Base-by-base conservation (phyloP, 306 rosid species). In the Acacia melanoxylon region DNA sequence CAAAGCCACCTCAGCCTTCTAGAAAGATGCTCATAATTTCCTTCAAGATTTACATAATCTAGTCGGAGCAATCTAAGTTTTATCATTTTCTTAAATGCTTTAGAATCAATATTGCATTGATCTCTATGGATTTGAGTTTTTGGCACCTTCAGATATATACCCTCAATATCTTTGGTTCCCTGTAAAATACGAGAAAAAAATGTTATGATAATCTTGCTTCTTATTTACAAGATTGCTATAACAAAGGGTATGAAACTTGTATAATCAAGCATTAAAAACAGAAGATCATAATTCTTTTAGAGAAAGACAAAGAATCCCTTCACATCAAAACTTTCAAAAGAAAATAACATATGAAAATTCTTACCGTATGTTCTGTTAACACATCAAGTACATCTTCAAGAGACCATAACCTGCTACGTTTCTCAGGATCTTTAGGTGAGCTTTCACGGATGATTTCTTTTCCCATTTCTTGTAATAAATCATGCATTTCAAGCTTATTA, bases 31-130 rank as follows among this genome's bases (percentile, higher is more conserved):
- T n/a, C 59, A 71, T 17, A 86, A 46, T 66, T 76, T 67, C 89
- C 88, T 4, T 0, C 16, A 6, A 88, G 68, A 1, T 72, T n/a
- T 1, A 86, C 89, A 22, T 8, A 0, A 17, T 52, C 20, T 4
- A 91, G 88, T 37, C 72, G 79, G 15, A 91, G 78, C 41, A 90
- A 73, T 76, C 86, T 86, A 37, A 91, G 42, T 7, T 25, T 84
- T 12, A 70, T 42, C 91, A 90, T 91, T 13, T 59, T 4, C 51
- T 17, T 24, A 65, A 91, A 87, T 31, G 89, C 80, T 12, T 70
- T 3, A 11, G 92, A 27, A 0, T 19, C 35, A 31, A 88, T n/a
- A n/a, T n/a, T n/a, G n/a, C n/a, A n/a, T n/a, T 62, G 20, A 67
- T 1, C 20, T 56, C 75, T 22, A 0, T 4, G 16, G 15, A n/a